Base-by-base conservation (phyloP, 345 rosid genomes). In the Salix purpurea region DNA sequence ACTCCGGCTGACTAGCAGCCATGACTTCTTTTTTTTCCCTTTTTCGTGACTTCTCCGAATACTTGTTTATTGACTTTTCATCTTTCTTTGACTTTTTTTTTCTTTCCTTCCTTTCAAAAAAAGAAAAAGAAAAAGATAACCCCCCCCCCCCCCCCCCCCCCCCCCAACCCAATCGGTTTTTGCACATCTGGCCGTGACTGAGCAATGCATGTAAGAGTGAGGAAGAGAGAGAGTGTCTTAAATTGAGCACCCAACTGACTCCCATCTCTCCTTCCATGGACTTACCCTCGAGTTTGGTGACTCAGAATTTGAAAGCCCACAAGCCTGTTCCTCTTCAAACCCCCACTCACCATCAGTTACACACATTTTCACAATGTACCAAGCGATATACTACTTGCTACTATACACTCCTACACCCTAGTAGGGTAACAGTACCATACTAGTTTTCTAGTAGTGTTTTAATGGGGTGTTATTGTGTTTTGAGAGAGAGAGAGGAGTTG, bases 271-370 rank as follows among this genome's bases (percentile, higher is more conserved):
- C 61, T 23, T 23, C 52, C 50, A 37, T 18, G 65, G 62, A 19
- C 12, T 8, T 5, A 16, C 72, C 70, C 78, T 76, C 74, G 73
- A 68, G 40, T 76, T 10, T 39, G 73, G 78, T 56, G 64, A 75
- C 56, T 67, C 54, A 9, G 48, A 56, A 72, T 56, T 36, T 56
- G 44, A 40, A 73, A 62, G 46, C 56, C 67, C 67, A 72, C 76
- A 40, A 61, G 39, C 4, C 56, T 24, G 26, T 8, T 16, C n/a
- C 39, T 39, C 52, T 18, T 34, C 23, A 58, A 58, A n/a, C 23
- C 12, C 62, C 64, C 64, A 24, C 24, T 58, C 58, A 5, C 76
- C 58, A 39, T 40, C 76, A 73, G 68, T 18, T 62, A 61, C 76
- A 73, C 42, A 19, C 62, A 56, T 56, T 56, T 56, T n/a, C 62